Base-by-base conservation (phyloP, 352 stramenopile species). In the Phytophthora aleatoria region DNA sequence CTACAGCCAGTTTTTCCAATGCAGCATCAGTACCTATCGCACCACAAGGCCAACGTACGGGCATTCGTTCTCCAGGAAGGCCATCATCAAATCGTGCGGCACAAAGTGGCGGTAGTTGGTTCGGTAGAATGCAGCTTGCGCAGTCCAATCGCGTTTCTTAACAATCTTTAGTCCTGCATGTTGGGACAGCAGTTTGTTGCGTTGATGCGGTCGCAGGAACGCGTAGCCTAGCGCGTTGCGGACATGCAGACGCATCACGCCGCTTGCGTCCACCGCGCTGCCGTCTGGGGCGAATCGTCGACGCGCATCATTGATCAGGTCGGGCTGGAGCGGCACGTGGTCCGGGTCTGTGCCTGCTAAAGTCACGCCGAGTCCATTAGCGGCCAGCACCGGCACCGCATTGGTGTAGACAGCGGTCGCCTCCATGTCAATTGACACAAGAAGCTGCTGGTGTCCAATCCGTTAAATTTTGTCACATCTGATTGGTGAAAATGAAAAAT, bases 321-420 rank as follows among this genome's bases (percentile, higher is more conserved):
- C 50, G 0, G 82, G 80, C 16, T 77, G 35, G 5, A 92, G 60
- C 4, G 82, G 77, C 12, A 92, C 67, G 5, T 68, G 41, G 50
- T 91, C 82, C 0, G 84, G 84, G 26, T 75, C 69, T 8, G 45
- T 53, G 24, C 67, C 64, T 16, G 76, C 77, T 59, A 91, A 44
- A 8, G 76, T 50, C n/a, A 80, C 81, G 5, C 71, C 67, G n/a
- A 91, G 66, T 16, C 84, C 84, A 41, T 64, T 74, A 35, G 69
- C 64, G 12, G 78, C 69, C 38, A 91, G 63, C 61, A 80, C 72
- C 2, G 82, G 79, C 61, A 73, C 67, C 57, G 69, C 76, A 42
- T 89, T 82, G 52, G 84, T 73, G 57, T 89, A 90, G 45, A 80
- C 64, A 12, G 54, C 33, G 28, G 76, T 83, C 13, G 80, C 82